Evolutionary conservation across 306 rosid genomes (phyloP).

Genomic region (Datisca glomerata): DNA sequence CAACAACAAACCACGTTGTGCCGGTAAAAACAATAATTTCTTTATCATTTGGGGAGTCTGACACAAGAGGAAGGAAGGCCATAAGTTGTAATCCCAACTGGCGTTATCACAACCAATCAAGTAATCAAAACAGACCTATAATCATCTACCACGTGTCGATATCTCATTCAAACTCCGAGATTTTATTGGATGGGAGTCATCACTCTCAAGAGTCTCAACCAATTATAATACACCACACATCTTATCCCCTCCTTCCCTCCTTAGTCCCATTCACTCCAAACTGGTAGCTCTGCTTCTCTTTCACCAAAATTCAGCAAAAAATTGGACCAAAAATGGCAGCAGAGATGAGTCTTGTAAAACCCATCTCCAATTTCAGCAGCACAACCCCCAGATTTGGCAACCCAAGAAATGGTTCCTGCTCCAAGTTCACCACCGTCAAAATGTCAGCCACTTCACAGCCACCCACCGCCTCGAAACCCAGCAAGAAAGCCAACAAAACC

Average conservation of each 20-base stretch:
- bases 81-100: no score
- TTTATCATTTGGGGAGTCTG: no score
- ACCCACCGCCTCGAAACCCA: conserved; percentile 28
- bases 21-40: no score
- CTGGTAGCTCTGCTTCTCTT: background rate
- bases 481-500: conserved; percentile 40
- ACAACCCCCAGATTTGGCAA: conserved; percentile 27
- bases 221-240: background rate
- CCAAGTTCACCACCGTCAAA: conserved; percentile 30
- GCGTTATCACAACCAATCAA: background rate
- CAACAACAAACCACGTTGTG: no score
- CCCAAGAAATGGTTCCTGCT: conserved; percentile 24
- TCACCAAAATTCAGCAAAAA: background rate
- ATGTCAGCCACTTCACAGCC: conserved; percentile 39
- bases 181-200: background rate
- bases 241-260: background rate
- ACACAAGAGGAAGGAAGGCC: no score
- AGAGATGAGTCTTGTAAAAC: conserved; percentile 82
- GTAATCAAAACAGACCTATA: background rate
- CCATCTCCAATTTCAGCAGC: conserved; percentile 59
- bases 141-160: background rate
- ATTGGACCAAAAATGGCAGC: conserved; percentile 39
- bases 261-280: background rate
- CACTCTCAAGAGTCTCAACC: background rate
- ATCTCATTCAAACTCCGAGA: background rate